phyloP scores from a whole-genome alignment of 768 basidiomycete species.

The Agaricus sinodeliciosus region DNA sequence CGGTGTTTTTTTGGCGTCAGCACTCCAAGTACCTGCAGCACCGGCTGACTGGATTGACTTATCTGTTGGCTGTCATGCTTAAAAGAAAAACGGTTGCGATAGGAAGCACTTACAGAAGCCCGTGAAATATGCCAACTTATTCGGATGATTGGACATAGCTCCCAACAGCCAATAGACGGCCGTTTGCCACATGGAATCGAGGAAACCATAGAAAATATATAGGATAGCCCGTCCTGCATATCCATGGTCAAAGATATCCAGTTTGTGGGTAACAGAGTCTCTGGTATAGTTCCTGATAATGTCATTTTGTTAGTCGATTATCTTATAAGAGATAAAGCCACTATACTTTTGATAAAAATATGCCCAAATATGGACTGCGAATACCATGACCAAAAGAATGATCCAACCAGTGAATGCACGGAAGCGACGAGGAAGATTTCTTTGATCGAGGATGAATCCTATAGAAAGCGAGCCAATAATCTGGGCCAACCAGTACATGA shows the following conservation, averaged over 20 bases:
- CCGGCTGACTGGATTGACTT: slow-evolving; percentile 75
- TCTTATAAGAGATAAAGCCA: neutral
- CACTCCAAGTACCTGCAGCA: slow-evolving; percentile 68
- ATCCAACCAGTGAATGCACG: slow-evolving; percentile 69
- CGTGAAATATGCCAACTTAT: slow-evolving; percentile 69
- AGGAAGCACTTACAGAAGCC: slow-evolving; percentile 63
- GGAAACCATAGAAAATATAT: slow-evolving; percentile 65
- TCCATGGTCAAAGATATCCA: slow-evolving; percentile 51
- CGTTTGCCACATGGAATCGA: slow-evolving; percentile 85
- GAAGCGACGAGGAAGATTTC: slow-evolving; percentile 46
- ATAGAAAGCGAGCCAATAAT: slow-evolving; percentile 70
- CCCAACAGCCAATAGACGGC: slow-evolving; percentile 79
- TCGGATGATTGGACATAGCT: slow-evolving; percentile 76
- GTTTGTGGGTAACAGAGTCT: slow-evolving; percentile 34
- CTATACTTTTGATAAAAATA: slow-evolving; percentile 67
- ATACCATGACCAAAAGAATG: slow-evolving; percentile 62
- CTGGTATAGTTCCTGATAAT: slow-evolving; percentile 51
- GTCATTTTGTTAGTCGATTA: slow-evolving; percentile 11
- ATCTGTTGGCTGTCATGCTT: slow-evolving; percentile 24
- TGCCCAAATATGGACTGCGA: slow-evolving; percentile 67
- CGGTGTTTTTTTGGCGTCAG: slow-evolving; percentile 59
- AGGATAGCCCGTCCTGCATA: slow-evolving; percentile 54
- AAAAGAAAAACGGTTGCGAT: neutral
- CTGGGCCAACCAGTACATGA: slow-evolving; percentile 77
- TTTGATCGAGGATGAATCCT: slow-evolving; percentile 59